These are phyloP conservation scores for Lotmaria passim DNA, from an alignment of 208 protist genomes.

Conservation along the genomic window DNA sequence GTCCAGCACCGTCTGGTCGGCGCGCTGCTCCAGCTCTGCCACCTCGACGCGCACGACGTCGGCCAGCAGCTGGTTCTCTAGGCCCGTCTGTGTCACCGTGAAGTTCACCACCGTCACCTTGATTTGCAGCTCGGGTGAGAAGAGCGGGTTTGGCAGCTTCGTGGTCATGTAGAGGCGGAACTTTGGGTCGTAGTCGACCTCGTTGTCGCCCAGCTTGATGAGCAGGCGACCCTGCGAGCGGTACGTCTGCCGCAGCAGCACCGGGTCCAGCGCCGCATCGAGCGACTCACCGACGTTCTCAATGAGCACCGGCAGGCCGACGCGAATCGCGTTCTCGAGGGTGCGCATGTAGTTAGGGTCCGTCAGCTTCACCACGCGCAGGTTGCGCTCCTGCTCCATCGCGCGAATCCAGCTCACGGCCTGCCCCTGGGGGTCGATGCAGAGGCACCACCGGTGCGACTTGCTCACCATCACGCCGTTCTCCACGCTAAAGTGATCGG, in stretches of 20 bases:
- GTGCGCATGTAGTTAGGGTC: conserved; percentile 92
- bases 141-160: conserved; percentile 95
- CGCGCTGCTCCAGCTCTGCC: conserved; percentile 92
- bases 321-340: conserved; percentile 94
- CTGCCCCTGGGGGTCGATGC: conserved; percentile 95
- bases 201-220: conserved; percentile 94
- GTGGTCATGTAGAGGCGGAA: conserved; percentile 97
- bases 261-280: conserved; percentile 96
- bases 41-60: conserved; percentile 93
- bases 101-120: conserved; percentile 95
- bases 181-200: conserved; percentile 95
- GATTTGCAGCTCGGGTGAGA: conserved; percentile 95
- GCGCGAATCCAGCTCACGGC: conserved; percentile 96
- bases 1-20: conserved; percentile 92
- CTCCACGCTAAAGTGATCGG: conserved; percentile 92
- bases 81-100: conserved; percentile 92
- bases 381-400: conserved; percentile 91
- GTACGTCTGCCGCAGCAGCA: conserved; percentile 96
- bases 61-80: conserved; percentile 94
- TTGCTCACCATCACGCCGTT: conserved; percentile 92
- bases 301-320: conserved; percentile 95
- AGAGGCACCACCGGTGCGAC: conserved; percentile 94
- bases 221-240: conserved; percentile 88
- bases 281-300: conserved; percentile 96
- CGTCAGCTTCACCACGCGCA: conserved; percentile 94